A percentile compares a stretch with the other conserved stretches of the same genome.
Conservation (phyloP, 805 yeast species). For the Lachancea lanzarotensis region DNA sequence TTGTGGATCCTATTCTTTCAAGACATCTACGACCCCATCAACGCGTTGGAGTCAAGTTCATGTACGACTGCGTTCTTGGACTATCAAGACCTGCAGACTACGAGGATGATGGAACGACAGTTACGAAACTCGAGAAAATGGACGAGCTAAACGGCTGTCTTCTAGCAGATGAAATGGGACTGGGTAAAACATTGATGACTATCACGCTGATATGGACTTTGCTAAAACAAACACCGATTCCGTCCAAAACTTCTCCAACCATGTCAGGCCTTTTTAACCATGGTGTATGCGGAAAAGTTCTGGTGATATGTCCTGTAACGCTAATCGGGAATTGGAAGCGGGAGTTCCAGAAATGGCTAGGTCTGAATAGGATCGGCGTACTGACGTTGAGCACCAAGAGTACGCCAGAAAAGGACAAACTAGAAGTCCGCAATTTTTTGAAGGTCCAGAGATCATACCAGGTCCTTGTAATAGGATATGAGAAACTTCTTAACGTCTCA, state of each 20-base stretch:
- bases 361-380: slow-evolving; percentile 55
- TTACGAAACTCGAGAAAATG: not conserved
- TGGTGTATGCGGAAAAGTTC: slow-evolving; percentile 46
- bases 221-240: slow-evolving; percentile 54
- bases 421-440: slow-evolving; percentile 53
- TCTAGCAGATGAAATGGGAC: slow-evolving; percentile 96
- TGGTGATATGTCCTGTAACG: slow-evolving; percentile 90
- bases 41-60: slow-evolving; percentile 70
- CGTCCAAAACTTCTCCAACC: slow-evolving; percentile 31
- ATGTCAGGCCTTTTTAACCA: slow-evolving; percentile 29
- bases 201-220: slow-evolving; percentile 82
- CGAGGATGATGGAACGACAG: slow-evolving; percentile 18
- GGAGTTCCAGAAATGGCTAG: slow-evolving; percentile 89
- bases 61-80: slow-evolving; percentile 81
- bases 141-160: slow-evolving; percentile 55
- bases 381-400: slow-evolving; percentile 49
- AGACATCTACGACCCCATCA: slow-evolving; percentile 74
- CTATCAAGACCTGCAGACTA: slow-evolving; percentile 39
- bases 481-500: slow-evolving; percentile 54
- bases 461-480: slow-evolving; percentile 82
- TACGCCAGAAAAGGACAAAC: slow-evolving; percentile 47
- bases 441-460: slow-evolving; percentile 64
- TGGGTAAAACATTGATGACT: slow-evolving; percentile 84
- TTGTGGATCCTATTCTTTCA: slow-evolving; percentile 54
- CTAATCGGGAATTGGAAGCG: slow-evolving; percentile 78